A percentile compares a stretch with the other conserved stretches of the same genome.
Evolutionary conservation across 495 filamentous ascomycete species (phyloP).

Genomic region (Hyaloscypha variabilis): DNA sequence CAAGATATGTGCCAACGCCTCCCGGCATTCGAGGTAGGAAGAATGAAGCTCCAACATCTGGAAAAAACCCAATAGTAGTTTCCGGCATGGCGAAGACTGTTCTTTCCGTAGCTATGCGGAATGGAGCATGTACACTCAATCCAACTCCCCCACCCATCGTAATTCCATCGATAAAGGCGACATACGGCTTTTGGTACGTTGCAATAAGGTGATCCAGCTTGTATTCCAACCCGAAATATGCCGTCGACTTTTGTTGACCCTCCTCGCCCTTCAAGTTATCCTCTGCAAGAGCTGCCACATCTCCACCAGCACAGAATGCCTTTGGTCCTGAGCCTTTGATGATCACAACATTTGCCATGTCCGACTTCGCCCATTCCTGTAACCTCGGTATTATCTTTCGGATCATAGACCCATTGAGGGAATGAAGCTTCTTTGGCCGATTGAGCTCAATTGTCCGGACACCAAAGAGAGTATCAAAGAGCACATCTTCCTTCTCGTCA

Average conservation of each 20-base stretch:
- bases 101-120: constrained; percentile 93
- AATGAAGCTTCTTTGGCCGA: constrained; percentile 86
- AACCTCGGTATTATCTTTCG: constrained; percentile 87
- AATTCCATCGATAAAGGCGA: constrained; percentile 96
- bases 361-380: constrained; percentile 91
- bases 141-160: constrained; percentile 99
- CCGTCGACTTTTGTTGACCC: constrained; percentile 68
- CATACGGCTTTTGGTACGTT: constrained; percentile 90
- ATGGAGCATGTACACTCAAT: constrained; percentile 89
- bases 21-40: constrained; percentile 91
- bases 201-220: constrained; percentile 91
- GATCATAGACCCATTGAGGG: constrained; percentile 90
- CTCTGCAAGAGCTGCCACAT: constrained; percentile 75
- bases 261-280: constrained; percentile 68
- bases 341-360: constrained; percentile 89
- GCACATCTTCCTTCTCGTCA: constrained; percentile 87
- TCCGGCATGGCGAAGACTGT: constrained; percentile 98
- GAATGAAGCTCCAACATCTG: constrained; percentile 94
- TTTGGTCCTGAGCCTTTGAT: constrained; percentile 83
- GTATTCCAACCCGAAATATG: constrained; percentile 93
- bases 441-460: constrained; percentile 93
- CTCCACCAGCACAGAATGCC: constrained; percentile 93
- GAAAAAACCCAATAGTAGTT: constrained; percentile 97
- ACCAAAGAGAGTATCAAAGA: constrained; percentile 86
- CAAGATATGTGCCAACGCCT: constrained; percentile 83